A percentile compares a stretch with the other conserved stretches of the same genome.
phyloP scores from a whole-genome alignment of 2,329 filamentous ascomycete genomes.

The Penicillium sp. region DNA sequence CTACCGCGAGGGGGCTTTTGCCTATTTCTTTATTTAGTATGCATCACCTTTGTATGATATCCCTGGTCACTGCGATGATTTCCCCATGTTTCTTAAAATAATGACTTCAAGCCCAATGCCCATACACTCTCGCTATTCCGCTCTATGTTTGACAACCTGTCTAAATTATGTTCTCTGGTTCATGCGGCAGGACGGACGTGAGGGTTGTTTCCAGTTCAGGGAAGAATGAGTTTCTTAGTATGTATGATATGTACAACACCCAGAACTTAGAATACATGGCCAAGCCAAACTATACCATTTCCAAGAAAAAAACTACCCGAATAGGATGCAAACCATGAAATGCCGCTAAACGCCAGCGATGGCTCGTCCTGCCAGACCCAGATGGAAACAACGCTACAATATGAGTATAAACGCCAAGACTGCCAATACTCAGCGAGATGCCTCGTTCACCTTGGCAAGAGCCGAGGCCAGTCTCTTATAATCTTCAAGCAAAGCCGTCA shows the following conservation, averaged over 20 bases:
- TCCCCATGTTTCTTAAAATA: not conserved
- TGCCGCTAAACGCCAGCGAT: conserved; percentile 19
- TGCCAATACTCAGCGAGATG: conserved; percentile 13
- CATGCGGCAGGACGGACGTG: not conserved
- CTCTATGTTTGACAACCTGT: not conserved
- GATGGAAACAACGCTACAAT: not conserved
- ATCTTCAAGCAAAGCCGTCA: conserved; percentile 70
- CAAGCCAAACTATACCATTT: conserved; percentile 9
- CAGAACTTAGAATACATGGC: conserved; percentile 2
- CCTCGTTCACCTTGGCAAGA: conserved; percentile 53
- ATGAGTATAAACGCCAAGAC: not conserved
- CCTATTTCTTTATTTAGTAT: not conserved
- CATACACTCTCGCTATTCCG: not conserved
- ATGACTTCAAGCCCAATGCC: conserved; percentile 19
- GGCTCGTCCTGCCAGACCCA: conserved; percentile 13
- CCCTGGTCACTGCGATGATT: not conserved
- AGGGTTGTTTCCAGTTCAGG: not conserved
- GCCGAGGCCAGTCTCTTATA: conserved; percentile 70
- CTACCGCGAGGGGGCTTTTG: not conserved
- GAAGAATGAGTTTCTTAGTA: conserved; percentile 5
- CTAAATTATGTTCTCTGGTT: not conserved
- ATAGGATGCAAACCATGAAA: not conserved
- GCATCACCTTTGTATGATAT: conserved; percentile 3
- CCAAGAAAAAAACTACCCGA: not conserved
- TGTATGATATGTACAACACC: conserved; percentile 18